Conservation (phyloP, 192 early-diverging fungal species). For the Coemansia sp. region DNA sequence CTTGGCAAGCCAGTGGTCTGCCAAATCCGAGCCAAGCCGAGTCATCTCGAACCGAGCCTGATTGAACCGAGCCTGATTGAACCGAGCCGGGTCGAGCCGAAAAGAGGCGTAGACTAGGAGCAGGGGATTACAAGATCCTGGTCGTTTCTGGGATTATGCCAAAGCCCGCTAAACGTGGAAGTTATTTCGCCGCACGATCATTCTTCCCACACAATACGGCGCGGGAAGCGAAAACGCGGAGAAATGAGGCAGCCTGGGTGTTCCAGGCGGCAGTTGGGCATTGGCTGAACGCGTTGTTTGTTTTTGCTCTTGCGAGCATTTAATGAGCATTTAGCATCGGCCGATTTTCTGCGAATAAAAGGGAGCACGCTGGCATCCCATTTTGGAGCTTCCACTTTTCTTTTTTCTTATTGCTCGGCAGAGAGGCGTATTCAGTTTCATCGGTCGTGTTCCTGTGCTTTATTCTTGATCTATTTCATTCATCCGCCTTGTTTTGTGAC, state of each 20-base stretch:
- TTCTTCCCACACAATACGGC: background rate
- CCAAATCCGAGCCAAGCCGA: background rate
- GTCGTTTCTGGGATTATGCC: too few species aligned
- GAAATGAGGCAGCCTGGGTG: background rate
- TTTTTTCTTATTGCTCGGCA: background rate
- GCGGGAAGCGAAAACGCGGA: slow-evolving; percentile 1
- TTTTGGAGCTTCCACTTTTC: background rate
- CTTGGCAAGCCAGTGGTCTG: too few species aligned
- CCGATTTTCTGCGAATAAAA: background rate
- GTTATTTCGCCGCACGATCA: background rate
- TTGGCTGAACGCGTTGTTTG: slow-evolving; percentile 7
- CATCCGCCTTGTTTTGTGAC: background rate
- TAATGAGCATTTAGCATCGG: background rate
- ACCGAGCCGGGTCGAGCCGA: background rate
- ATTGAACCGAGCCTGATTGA: background rate
- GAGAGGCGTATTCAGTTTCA: too few species aligned
- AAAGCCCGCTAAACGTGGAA: slow-evolving; percentile 3
- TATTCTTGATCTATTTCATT: background rate
- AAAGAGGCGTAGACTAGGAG: background rate
- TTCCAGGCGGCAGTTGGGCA: slow-evolving; percentile 14
- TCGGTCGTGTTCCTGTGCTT: background rate
- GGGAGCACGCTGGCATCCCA: background rate
- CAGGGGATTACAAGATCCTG: too few species aligned
- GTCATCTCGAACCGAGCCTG: background rate
- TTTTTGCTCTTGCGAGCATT: background rate